phyloP scores from a whole-genome alignment of 2,329 filamentous ascomycete genomes.

The Sporothrix schenckii region DNA sequence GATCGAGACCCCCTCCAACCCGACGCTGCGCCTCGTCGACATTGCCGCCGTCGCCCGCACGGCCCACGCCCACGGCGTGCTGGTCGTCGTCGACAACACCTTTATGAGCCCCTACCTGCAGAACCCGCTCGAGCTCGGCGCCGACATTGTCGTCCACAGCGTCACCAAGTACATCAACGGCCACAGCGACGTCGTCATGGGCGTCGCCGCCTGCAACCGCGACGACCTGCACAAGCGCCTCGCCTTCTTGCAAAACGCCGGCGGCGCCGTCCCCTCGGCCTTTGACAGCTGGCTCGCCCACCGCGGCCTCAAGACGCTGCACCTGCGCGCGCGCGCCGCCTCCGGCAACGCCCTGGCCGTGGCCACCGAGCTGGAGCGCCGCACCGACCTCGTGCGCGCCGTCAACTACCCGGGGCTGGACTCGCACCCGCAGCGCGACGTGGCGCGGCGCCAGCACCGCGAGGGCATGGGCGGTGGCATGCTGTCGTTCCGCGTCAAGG shows the following conservation, averaged over 20 bases:
- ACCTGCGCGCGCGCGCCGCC: conserved; percentile 86
- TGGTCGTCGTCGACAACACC: conserved; percentile 99
- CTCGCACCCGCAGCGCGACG: conserved; percentile 81
- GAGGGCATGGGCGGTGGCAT: conserved; percentile 94
- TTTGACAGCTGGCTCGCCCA: conserved; percentile 99
- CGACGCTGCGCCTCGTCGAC: conserved; percentile 89
- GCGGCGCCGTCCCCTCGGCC: conserved; percentile 88
- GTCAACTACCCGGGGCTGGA: conserved; percentile 95
- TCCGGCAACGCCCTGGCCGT: conserved; percentile 78
- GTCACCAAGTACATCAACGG: conserved; percentile 99
- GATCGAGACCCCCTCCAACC: conserved; percentile 96
- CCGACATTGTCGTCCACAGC: conserved; percentile 94
- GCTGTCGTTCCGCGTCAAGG: conserved; percentile 92
- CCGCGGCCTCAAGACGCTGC: conserved; percentile 93
- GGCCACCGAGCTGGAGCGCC: conserved; percentile 74
- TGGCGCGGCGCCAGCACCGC: conserved; percentile 89
- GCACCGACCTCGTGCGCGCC: conserved; percentile 72
- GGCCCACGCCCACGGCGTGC: conserved; percentile 84
- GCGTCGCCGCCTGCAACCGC: conserved; percentile 91
- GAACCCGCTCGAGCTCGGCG: conserved; percentile 91
- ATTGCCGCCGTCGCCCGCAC: conserved; percentile 81
- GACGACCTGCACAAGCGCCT: conserved; percentile 75
- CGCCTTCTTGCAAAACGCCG: conserved; percentile 93
- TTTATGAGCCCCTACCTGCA: conserved; percentile 96
- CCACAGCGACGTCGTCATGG: conserved; percentile 96